Evolutionary conservation across 345 rosid genomes (phyloP), one percentile per base, ranked within the genome.

Genomic region (Viola odorata): DNA sequence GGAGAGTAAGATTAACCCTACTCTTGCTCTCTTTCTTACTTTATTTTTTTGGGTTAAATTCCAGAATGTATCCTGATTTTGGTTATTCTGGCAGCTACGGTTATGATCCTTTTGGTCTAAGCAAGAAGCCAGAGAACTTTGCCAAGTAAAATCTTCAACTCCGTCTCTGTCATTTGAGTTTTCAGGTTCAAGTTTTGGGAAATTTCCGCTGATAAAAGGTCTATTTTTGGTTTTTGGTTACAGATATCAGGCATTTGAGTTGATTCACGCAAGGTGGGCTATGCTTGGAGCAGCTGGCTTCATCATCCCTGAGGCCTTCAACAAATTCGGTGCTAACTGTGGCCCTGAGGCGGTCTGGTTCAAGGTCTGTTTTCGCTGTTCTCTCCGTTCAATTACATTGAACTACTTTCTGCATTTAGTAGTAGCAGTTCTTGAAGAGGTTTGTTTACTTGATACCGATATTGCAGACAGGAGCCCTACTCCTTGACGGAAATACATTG

Each of bases 261-360:
- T 92, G 77, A 92, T 92, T 62, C 98, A 87, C 41, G 97, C 77
- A 2, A 85, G 97, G 68, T 89, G 97, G 98, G 98, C 98, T 3
- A 92, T 92, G 98, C 83, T 92, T 48, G 98, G 98, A 57, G 96
- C 98, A 32, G 98, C 98, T 37, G 96, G 98, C 5, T 85, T 77
- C 78, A 82, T 92, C 73, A 87, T 89, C 68, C 98, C 97, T 37
- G 97, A 92, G 80, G 96, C 96, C 49, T 87, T 84, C 57, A 89
- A 92, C 91, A 92, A 92, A 76, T 92, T 66, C 36, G 98, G 98
- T 6, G 98, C 98, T 62, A 87, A 89, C 83, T 92, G 98, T 16
- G 97, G 98, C 9, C 98, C 98, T 41, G 97, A 92, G 83, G 98
- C 98, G 3, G 97, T 89, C 53, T 87, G 97, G 98, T 92, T 92